Evolutionary conservation across 768 basidiomycete species (phyloP), one percentile per base, ranked within the genome.

Genomic region (Hemileccinum impolitum): DNA sequence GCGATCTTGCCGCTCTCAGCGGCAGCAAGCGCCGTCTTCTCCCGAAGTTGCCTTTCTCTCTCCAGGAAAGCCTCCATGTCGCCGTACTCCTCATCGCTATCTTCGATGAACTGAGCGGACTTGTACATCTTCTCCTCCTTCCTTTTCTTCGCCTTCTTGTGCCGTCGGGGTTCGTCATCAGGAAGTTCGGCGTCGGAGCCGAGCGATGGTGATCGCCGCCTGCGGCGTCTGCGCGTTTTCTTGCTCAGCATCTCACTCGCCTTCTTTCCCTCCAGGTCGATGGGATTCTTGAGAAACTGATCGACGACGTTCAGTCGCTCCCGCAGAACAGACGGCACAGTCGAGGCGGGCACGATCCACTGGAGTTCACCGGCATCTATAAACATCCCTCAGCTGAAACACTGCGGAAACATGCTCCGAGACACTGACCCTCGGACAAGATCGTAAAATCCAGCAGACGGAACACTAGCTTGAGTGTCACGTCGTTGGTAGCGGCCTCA

Each of bases 51-150:
- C 59, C 77, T 79, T 69, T 95, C 94, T 59, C 76, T 79, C 67
- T 76, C 85, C 49, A 93, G 80, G 76, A 96, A 96, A 6, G 75
- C 80, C 43, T 87, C 85, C 66, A 92, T 85, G 61, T 87, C 84
- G 14, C 79, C 88, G 49, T 81, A 81, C 65, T 91, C 90, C 47
- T 75, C 85, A 59, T 96, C 94, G 53, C 89, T 91, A 69, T 96
- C 93, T 62, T 88, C 84, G 64, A 95, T 93, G 64, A 94, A 90
- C 65, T 90, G 86, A 10, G 90, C 91, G 7, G 87, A 90, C 66
- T 92, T 93, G 75, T 89, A 94, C 51, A 73, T 73, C 70, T 83
- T 78, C 63, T 80, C 79, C 63, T 88, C 87, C 63, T 80, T 84
- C 57, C 72, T 74, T 66, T 78, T 82, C 65, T 75, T 81, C 48